Conservation (phyloP, 2,329 filamentous ascomycete genomes). For the Hymenoscyphus occultus region DNA sequence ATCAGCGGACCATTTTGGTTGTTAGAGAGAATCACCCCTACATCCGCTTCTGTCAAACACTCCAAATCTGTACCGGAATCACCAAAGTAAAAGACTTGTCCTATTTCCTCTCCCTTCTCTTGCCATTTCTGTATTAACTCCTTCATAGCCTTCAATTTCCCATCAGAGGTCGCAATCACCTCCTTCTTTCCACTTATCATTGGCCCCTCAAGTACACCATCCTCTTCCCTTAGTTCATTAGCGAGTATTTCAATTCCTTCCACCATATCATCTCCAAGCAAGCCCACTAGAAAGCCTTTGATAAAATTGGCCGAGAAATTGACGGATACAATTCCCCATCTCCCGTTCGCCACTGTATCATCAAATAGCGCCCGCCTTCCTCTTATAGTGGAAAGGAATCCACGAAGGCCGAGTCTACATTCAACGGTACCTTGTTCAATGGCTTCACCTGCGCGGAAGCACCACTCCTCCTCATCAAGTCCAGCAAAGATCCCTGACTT, state of each 20-base stretch:
- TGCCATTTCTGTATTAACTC: conserved; percentile 18
- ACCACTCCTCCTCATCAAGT: conserved; percentile 21
- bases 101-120: not conserved
- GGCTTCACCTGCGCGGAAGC: conserved; percentile 19
- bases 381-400: conserved; percentile 19
- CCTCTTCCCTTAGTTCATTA: conserved; percentile 21
- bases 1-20: conserved; percentile 22
- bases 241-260: conserved; percentile 22
- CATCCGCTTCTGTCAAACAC: conserved; percentile 27
- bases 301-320: conserved; percentile 31
- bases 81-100: conserved; percentile 31
- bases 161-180: conserved; percentile 27
- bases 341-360: not conserved
- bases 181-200: conserved; percentile 3
- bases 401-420: conserved; percentile 24
- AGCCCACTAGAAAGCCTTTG: conserved; percentile 12
- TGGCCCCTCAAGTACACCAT: conserved; percentile 23
- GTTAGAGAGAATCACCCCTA: conserved; percentile 27
- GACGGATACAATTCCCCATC: conserved; percentile 30
- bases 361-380: not conserved
- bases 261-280: conserved; percentile 17
- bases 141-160: conserved; percentile 28
- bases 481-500: conserved; percentile 29
- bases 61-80: conserved; percentile 35
- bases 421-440: conserved; percentile 21